Evolutionary conservation across 2,329 filamentous ascomycete species (phyloP), one percentile per base, ranked within the genome.

Genomic region (Shiraia bambusicola): DNA sequence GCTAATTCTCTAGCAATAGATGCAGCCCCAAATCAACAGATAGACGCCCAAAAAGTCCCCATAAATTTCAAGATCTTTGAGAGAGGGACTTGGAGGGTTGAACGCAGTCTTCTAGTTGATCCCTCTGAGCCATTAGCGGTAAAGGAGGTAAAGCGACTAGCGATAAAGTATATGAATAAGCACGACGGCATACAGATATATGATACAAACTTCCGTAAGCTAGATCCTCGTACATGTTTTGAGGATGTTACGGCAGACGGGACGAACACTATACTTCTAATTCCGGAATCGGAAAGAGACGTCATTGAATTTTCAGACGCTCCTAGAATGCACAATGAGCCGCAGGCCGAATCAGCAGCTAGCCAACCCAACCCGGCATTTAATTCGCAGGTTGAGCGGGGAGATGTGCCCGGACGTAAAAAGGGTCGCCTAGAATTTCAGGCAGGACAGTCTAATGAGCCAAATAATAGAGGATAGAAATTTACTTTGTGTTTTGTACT

Each of bases 161-260:
- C 19, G 16, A 40, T 45, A 40, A 45, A 40, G 36, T 40, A 45
- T 32, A 45, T 45, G 12, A 45, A 31, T 39, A 45, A 45, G 36
- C 24, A 40, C n/a, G 16, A 45, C 2, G 27, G 41, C 14, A 45
- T 45, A 40, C 25, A 29, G 30, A 45, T 45, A 39, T 45, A 45
- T 35, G 26, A 45, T 40, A 45, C 22, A 40, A 45, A 45, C 30
- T 36, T 45, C 35, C 26, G 26, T 35, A 45, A 39, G 35, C 19
- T 45, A 39, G n/a, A 45, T 26, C 36, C 41, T 40, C 19, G 14
- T 14, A 43, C 24, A 43, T 43, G 29, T 38, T 38, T 38, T 43
- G 17, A 38, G 40, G 34, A 38, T 24, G 40, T 43, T 38, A 43
- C 24, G n/a, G 34, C 13, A 43, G 40, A 43, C 29, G 19, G 34